Conservation (phyloP, 257 asterid genomes). For the Craterostigma plantagineum region DNA sequence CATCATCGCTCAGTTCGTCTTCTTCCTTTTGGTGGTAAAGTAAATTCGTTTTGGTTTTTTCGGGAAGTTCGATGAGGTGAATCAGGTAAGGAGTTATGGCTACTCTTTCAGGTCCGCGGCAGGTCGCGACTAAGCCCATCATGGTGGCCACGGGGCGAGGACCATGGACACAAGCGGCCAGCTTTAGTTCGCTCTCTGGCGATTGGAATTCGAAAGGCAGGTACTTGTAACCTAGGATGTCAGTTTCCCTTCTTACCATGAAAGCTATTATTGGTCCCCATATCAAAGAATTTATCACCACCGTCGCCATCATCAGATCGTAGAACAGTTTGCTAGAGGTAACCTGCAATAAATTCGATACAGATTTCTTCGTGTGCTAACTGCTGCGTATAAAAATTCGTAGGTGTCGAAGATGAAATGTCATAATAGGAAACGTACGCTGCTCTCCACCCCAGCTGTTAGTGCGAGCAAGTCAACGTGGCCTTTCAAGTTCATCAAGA, state of each 20-base stretch:
- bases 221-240: constrained; percentile 53
- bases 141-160: constrained; percentile 86
- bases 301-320: constrained; percentile 54
- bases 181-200: constrained; percentile 60
- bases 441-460: constrained; percentile 32
- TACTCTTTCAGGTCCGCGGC: constrained; percentile 38
- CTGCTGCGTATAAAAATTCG: no score
- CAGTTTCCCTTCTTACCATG: constrained; percentile 65
- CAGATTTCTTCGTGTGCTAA: no score
- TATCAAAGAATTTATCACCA: constrained; percentile 61
- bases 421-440: constrained; percentile 25
- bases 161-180: constrained; percentile 63
- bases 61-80: constrained; percentile 90
- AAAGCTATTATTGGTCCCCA: constrained; percentile 80
- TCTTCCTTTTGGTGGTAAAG: constrained; percentile 72
- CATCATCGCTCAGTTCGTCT: constrained; percentile 83
- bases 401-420: no score
- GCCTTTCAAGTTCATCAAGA: constrained; percentile 90
- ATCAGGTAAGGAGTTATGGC: constrained; percentile 66
- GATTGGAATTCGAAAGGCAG: constrained; percentile 47
- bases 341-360: constrained; percentile 34
- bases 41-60: constrained; percentile 38
- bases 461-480: constrained; percentile 78
- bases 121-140: constrained; percentile 61
- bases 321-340: constrained; percentile 38